Base-by-base conservation (phyloP, 192 early-diverging fungal species). In the Paraglomus brasilianum region DNA sequence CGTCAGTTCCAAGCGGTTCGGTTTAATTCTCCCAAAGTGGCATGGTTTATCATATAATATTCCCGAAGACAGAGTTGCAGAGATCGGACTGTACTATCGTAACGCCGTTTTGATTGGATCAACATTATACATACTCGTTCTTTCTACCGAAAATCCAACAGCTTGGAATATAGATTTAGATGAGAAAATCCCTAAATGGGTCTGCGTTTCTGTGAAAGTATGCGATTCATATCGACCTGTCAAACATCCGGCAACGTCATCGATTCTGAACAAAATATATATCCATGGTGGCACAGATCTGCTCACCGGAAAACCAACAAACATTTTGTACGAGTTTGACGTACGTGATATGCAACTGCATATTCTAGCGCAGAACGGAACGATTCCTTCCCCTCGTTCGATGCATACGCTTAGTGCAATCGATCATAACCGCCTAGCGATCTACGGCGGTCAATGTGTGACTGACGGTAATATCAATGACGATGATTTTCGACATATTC, bases 341-440 rank as follows among this genome's bases (percentile, higher is more conserved):
- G 10, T 61, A 5, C 11, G 9, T 36, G 42, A 14, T 2, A 36
- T 61, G 5, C 17, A 61, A n/a, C 39, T 61, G 38, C 14, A 19
- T 36, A 17, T 41, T 0, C n/a, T 61, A 5, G 1, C 19, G 19
- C 15, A 22, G 5, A 14, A 17, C 38, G 11, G 42, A 13, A 17
- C 15, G 11, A 14, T 5, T 60, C 58, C 58, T 1, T 15, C 10
- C 9, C 58, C 58, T n/a, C 22, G 58, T 41, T 36, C 42, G 22
- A 43, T 60, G 58, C 58, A 60, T 60, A 39, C 58, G 42, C 30
- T 60, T 40, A 36, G 42, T 8, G 58, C 19, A 9, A 60, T 60
- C 8, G 58, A 42, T 43, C 10, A 60, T 41, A 17, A 60, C 42
- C 58, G 58, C 14, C 38, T 60, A 41, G 38, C 38, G 11, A 30